Evolutionary conservation across 768 basidiomycete genomes (phyloP).

Genomic region (Hygrophorus russula): DNA sequence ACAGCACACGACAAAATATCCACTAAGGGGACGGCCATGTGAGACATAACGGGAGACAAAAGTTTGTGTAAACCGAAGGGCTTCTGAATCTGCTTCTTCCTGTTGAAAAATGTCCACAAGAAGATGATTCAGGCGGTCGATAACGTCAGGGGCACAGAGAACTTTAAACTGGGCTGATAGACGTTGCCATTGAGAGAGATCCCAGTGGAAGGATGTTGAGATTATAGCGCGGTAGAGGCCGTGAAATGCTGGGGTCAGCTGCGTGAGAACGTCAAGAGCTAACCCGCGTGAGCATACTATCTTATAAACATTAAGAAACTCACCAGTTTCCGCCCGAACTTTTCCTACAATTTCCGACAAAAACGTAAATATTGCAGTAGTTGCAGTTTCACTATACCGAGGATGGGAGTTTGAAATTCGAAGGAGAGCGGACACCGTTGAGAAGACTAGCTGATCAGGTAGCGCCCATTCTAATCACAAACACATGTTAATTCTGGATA

Average conservation of each 20-base stretch:
- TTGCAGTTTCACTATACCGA: constrained; percentile 36
- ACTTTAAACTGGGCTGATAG: constrained; percentile 41
- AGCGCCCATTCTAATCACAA: constrained; percentile 69
- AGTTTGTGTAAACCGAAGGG: constrained; percentile 49
- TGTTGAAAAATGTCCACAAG: constrained; percentile 52
- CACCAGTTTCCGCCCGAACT: constrained; percentile 44
- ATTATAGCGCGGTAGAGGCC: constrained; percentile 81
- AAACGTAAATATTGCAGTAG: constrained; percentile 52
- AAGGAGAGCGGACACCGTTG: constrained; percentile 67
- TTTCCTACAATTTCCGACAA: constrained; percentile 43
- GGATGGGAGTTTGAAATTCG: constrained; percentile 46
- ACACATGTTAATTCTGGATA: constrained; percentile 1
- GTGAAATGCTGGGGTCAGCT: constrained; percentile 72
- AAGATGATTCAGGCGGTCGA: constrained; percentile 66
- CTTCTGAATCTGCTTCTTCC: constrained; percentile 37
- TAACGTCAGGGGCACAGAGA: constrained; percentile 53
- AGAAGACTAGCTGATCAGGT: constrained; percentile 75
- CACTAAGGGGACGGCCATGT: constrained; percentile 68
- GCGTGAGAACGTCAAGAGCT: constrained; percentile 68
- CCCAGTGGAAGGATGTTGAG: constrained; percentile 70
- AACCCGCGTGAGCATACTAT: background rate
- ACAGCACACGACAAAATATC: constrained; percentile 86
- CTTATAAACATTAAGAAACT: constrained; percentile 14
- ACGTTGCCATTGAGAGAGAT: constrained; percentile 47
- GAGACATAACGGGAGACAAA: constrained; percentile 68